These are phyloP conservation scores for Kodamaea sagamina DNA, from an alignment of 805 yeast genomes.

Conservation along the genomic window DNA sequence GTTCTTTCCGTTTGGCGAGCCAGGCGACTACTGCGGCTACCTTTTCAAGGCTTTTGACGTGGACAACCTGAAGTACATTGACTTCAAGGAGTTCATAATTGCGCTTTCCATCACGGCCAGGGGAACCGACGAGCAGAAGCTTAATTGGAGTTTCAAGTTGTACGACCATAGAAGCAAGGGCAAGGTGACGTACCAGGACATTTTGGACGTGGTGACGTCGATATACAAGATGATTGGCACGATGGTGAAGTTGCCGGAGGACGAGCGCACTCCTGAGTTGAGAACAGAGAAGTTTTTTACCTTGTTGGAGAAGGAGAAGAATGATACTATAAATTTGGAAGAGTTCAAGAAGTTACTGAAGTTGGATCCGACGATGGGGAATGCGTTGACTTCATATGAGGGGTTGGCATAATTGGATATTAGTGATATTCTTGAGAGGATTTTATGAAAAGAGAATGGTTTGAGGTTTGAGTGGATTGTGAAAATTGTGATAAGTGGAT, in stretches of 20 bases:
- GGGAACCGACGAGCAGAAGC: slow-evolving; percentile 80
- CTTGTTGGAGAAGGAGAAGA: slow-evolving; percentile 67
- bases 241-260: slow-evolving; percentile 85
- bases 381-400: slow-evolving; percentile 77
- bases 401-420: slow-evolving; percentile 59
- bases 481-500: too few relatives aligned
- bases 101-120: slow-evolving; percentile 86
- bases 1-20: slow-evolving; percentile 98
- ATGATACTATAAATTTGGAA: slow-evolving; percentile 65
- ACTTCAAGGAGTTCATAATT: slow-evolving; percentile 88
- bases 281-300: slow-evolving; percentile 81
- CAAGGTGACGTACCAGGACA: slow-evolving; percentile 69
- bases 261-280: slow-evolving; percentile 88
- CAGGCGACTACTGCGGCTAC: slow-evolving; percentile 84
- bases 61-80: slow-evolving; percentile 77
- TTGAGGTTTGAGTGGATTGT: too few relatives aligned
- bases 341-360: slow-evolving; percentile 84
- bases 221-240: slow-evolving; percentile 95
- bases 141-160: slow-evolving; percentile 85
- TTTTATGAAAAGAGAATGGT: too few relatives aligned
- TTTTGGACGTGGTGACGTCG: slow-evolving; percentile 75
- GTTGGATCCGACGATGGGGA: slow-evolving; percentile 71
- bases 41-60: slow-evolving; percentile 88
- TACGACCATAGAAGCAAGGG: slow-evolving; percentile 87
- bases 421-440: too few relatives aligned